These are phyloP conservation scores for Fraxinus angustifolia DNA, from an alignment of 305 asterid species.

Conservation along the genomic window DNA sequence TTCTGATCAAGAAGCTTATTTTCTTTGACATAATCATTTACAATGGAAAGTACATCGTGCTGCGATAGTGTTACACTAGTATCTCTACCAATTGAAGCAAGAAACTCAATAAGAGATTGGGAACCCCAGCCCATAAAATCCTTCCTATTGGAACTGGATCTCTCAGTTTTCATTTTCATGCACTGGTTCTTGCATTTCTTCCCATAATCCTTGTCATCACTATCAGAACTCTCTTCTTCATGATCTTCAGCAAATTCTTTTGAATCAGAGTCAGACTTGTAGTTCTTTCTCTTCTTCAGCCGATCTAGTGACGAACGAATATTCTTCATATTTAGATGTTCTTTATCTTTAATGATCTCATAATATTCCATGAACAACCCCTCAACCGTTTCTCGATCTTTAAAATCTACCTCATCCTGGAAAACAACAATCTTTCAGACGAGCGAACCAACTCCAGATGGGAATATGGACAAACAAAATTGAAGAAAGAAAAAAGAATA, in stretches of 20 bases:
- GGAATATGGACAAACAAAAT: neutral
- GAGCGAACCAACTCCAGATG: constrained; percentile 4
- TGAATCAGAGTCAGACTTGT: constrained; percentile 31
- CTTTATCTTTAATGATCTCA: constrained; percentile 38
- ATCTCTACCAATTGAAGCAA: constrained; percentile 57
- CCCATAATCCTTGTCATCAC: constrained; percentile 29
- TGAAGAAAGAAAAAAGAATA: neutral
- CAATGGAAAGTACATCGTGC: constrained; percentile 48
- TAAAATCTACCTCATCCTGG: constrained; percentile 69
- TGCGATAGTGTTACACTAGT: constrained; percentile 44
- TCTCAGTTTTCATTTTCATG: constrained; percentile 33
- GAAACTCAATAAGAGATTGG: constrained; percentile 57
- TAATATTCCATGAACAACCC: constrained; percentile 80
- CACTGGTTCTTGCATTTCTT: constrained; percentile 26
- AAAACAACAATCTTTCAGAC: constrained; percentile 27
- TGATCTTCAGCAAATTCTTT: constrained; percentile 43
- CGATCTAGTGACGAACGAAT: constrained; percentile 43
- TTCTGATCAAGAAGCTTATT: constrained; percentile 48
- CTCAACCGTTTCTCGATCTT: constrained; percentile 61
- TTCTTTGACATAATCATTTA: constrained; percentile 49
- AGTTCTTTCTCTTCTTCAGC: constrained; percentile 25
- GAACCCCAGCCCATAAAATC: constrained; percentile 83
- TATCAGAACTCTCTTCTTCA: constrained; percentile 48
- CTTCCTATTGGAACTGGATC: constrained; percentile 37
- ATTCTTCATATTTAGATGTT: constrained; percentile 41